Base-by-base conservation (phyloP, 2,329 filamentous ascomycete genomes). In the Arthrinium puccinioides region DNA sequence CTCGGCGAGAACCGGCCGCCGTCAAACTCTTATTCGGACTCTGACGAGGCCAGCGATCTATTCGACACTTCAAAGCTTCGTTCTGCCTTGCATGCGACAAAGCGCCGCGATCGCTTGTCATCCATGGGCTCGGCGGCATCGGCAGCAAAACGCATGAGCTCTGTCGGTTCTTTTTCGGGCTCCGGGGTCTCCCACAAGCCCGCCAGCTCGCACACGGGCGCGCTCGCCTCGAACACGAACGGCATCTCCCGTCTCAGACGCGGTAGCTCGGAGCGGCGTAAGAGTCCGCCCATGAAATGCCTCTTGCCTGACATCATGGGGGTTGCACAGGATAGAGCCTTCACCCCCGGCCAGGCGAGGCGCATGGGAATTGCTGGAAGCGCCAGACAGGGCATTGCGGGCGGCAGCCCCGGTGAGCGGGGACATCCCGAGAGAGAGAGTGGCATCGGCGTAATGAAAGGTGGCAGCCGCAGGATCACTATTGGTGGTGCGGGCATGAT, bases 11-110 rank as follows among this genome's bases (percentile, higher is more conserved):
- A 77, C 50, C 65, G 66, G 35, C 69, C 68, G 4, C 66, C 66
- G 5, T 51, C 55, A 9, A 50, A 56, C 18, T 61, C 64, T 9
- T 50, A 56, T 18, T 60, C 64, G 14, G 61, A 59, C 24, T 72
- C 67, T 10, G 70, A 74, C 41, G 70, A 74, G n/a, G 62, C 66
- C 6, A 64, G 64, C 39, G 21, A 49, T 16, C 49, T 61, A 14
- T 64, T 78, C 34, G 73, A 78, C 50, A 55, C 67, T 5, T 63
- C 67, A 30, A 76, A 76, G 55, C 64, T 79, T 23, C 70, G 74
- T 34, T 70, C 63, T 16, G 74, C 72, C 3, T 59, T 79, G 39
- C 69, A 76, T 46, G 64, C 64, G 16, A 70, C 63, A 48, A 76
- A 74, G 59, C 65, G 67, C 44, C 57, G 54, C 40, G 59, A 60